Conservation (phyloP, 305 asterid species). For the Galium porrigens region DNA sequence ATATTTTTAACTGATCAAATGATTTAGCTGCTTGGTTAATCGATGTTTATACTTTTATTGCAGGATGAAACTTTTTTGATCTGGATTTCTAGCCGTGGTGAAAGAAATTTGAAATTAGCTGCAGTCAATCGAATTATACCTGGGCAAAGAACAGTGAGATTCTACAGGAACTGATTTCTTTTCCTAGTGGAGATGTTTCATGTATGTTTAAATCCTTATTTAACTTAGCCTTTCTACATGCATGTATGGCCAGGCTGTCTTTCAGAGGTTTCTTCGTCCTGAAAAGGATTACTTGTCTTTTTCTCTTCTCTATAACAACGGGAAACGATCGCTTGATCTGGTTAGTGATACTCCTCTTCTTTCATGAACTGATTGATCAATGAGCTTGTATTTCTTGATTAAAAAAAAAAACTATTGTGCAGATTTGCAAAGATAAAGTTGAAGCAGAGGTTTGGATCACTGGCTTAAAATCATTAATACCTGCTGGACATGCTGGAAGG, state of each 20-base stretch:
- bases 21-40: background rate
- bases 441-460: slow-evolving; percentile 93
- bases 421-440: slow-evolving; percentile 94
- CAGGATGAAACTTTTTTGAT: slow-evolving; percentile 73
- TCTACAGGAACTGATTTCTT: slow-evolving; percentile 10
- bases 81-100: slow-evolving; percentile 85
- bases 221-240: slow-evolving; percentile 1
- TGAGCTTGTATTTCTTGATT: slow-evolving; percentile 16
- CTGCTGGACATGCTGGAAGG: slow-evolving; percentile 75
- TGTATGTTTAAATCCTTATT: background rate
- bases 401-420: slow-evolving; percentile 11
- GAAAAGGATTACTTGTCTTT: slow-evolving; percentile 85
- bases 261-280: slow-evolving; percentile 71
- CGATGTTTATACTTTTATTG: slow-evolving; percentile 14
- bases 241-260: slow-evolving; percentile 57
- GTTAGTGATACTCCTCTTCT: slow-evolving; percentile 33
- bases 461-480: slow-evolving; percentile 66
- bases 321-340: slow-evolving; percentile 94
- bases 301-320: slow-evolving; percentile 78
- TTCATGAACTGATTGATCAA: background rate
- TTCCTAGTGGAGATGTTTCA: background rate
- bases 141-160: slow-evolving; percentile 93
- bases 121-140: slow-evolving; percentile 68
- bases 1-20: background rate
- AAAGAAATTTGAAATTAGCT: slow-evolving; percentile 68